Base-by-base conservation (phyloP, 2,329 filamentous ascomycete species). In the Orbilia brochopaga region DNA sequence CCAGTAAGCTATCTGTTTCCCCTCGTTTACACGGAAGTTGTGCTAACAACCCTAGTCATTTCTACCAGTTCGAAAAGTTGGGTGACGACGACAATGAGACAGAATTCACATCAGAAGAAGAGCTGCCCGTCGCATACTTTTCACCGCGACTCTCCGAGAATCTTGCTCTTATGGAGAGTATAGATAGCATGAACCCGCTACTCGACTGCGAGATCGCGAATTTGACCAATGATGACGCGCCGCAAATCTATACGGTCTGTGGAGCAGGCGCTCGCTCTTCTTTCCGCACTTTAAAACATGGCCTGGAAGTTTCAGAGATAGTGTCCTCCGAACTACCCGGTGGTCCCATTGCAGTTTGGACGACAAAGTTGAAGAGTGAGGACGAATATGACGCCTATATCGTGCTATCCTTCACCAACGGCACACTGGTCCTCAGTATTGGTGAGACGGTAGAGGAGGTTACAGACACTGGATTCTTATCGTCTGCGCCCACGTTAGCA, bases 391-490 rank as follows among this genome's bases (percentile, higher is more conserved):
- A 99, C 80, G 89, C 91, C 0, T 97, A 97, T 78, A 96, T 99
- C 72, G 86, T 99, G n/a, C 84, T 99, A 3, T 96, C 92, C 1
- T 94, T 96, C 77, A 88, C 88, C 42, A 95, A 95, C 76, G 90
- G 88, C 30, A 99, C 94, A 0, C 83, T 97, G 11, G 92, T 97
- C 0, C 83, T 99, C 15, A 95, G 92, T 77, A 97, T 99, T 74
- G 94, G 93, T 2, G 94, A 99, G 78, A 96, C 92, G 1, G 94
- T 99, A 0, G 92, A 97, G 79, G 92, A 97, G 80, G 92, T 97
- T 2, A 92, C 88, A 6, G 92, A 97, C 78, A 96, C 92, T 8
- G 92, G 93, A 0, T 97, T 99, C 78, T 82, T 97, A 8, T 90
- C 91, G 0, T 89, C 89, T 10, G 92, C 94, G 7, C 88, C 92